These are phyloP conservation scores for Blastomyces emzantsi DNA, from an alignment of 2,329 filamentous ascomycete species.

Conservation along the genomic window DNA sequence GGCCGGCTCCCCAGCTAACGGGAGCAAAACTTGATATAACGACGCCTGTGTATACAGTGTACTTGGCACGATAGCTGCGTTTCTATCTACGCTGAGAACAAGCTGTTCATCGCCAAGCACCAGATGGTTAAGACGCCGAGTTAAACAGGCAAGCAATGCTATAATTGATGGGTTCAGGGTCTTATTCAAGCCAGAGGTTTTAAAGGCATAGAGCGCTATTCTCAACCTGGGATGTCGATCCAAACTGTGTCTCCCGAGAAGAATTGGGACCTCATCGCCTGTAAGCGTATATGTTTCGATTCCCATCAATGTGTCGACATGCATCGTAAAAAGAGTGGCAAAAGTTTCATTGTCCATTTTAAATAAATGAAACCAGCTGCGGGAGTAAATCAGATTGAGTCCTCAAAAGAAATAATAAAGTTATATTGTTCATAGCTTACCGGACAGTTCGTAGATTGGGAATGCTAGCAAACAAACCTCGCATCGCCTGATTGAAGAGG, in stretches of 20 bases:
- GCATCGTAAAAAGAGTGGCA: neutral
- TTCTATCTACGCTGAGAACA: neutral
- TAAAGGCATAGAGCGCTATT: neutral
- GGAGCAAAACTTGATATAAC: neutral
- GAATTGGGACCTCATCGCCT: neutral
- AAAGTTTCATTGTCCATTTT: conserved; percentile 3
- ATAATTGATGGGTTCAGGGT: neutral
- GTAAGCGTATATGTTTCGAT: neutral
- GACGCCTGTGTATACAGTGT: neutral
- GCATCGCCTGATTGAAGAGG: neutral
- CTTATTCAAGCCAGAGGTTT: neutral
- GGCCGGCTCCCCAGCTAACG: neutral
- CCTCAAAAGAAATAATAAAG: neutral
- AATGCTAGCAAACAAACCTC: neutral
- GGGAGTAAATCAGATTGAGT: neutral
- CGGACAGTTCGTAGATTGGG: neutral
- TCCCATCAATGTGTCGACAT: neutral
- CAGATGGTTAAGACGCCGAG: neutral
- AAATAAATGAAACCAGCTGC: conserved; percentile 7
- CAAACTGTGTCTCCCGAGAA: neutral
- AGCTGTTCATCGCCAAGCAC: conserved; percentile 1
- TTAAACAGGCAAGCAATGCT: neutral
- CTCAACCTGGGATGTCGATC: neutral
- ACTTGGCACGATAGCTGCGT: neutral
- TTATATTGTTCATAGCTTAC: neutral